Evolutionary conservation across 2,329 filamentous ascomycete genomes (phyloP), one percentile per base, ranked within the genome.

Genomic region (Cryphonectria radicalis): DNA sequence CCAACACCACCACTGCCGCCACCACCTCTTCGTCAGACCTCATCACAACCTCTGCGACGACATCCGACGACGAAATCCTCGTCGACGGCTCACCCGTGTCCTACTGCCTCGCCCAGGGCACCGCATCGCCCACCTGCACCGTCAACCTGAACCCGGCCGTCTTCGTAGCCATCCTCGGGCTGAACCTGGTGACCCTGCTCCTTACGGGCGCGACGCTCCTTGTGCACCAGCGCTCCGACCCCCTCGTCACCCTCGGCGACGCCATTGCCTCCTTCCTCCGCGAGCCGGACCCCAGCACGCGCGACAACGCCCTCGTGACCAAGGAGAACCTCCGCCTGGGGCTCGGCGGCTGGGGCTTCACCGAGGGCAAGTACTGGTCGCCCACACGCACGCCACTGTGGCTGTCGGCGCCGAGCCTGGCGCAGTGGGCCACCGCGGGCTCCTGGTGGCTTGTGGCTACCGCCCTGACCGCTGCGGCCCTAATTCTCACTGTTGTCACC

Each of bases 191-290:
- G 60, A 78, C 79, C 6, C 77, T 83, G 62, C 76, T 81, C 28
- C 69, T 77, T 42, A 77, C 79, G n/a, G 79, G 75, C 71, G 72
- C 74, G 62, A 76, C 77, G 46, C 77, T 82, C 3, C 63, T 76
- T 25, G 77, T 77, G 11, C 40, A 40, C 62, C 72, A 73, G 43
- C 77, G 76, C 25, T 83, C 84, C 74, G 77, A 78, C 22, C 85
- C 84, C 0, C 80, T 88, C 5, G 82, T 84, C 22, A 87, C 85
- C 0, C 79, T 87, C 3, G 86, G 86, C 43, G 86, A 88, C 73
- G 84, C 84, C 40, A 78, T 88, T n/a, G 76, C 81, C 6, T 87
- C 85, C 1, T 87, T 88, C 70, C 81, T 88, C 63, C 77, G 78
- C 17, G 79, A 81, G 1, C 82, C 85, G 0, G 86, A 88, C 74